phyloP scores from a whole-genome alignment of 495 filamentous ascomycete genomes.

The Aspergillus leporis region DNA sequence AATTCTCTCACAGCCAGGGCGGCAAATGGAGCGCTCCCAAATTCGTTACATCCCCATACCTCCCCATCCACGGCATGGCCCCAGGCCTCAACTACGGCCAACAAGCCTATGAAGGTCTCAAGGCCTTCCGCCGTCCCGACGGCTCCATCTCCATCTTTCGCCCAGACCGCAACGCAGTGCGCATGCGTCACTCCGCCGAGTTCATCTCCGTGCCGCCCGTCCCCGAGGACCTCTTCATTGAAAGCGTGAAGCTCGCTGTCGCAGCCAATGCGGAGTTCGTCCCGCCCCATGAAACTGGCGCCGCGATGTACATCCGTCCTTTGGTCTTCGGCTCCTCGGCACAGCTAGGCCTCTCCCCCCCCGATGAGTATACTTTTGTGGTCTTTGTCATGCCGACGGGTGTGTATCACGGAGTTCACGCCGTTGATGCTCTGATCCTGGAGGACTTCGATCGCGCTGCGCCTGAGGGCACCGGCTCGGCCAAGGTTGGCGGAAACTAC shows the following conservation, averaged over 20 bases:
- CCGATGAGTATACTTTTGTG: slow-evolving; percentile 84
- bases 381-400: slow-evolving; percentile 86
- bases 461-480: slow-evolving; percentile 52
- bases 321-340: slow-evolving; percentile 81
- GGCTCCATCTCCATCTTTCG: slow-evolving; percentile 75
- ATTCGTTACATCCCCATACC: slow-evolving; percentile 75
- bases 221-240: slow-evolving; percentile 69
- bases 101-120: slow-evolving; percentile 92
- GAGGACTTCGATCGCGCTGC: slow-evolving; percentile 62
- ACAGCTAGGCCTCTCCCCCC: slow-evolving; percentile 77
- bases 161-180: slow-evolving; percentile 74
- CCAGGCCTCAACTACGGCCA: slow-evolving; percentile 91
- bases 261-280: slow-evolving; percentile 84
- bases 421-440: slow-evolving; percentile 76
- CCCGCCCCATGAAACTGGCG: slow-evolving; percentile 78
- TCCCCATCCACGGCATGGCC: slow-evolving; percentile 85
- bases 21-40: slow-evolving; percentile 67
- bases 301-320: slow-evolving; percentile 86
- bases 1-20: slow-evolving; percentile 31
- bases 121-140: slow-evolving; percentile 75
- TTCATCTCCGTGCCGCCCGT: slow-evolving; percentile 79
- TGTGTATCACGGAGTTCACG: slow-evolving; percentile 83
- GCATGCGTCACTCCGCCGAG: slow-evolving; percentile 73
- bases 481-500: slow-evolving; percentile 62
- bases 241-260: slow-evolving; percentile 75